Evolutionary conservation across 1,284 basidiomycete species (phyloP), one percentile per base, ranked within the genome.

Genomic region (Sporisorium exsertum): DNA sequence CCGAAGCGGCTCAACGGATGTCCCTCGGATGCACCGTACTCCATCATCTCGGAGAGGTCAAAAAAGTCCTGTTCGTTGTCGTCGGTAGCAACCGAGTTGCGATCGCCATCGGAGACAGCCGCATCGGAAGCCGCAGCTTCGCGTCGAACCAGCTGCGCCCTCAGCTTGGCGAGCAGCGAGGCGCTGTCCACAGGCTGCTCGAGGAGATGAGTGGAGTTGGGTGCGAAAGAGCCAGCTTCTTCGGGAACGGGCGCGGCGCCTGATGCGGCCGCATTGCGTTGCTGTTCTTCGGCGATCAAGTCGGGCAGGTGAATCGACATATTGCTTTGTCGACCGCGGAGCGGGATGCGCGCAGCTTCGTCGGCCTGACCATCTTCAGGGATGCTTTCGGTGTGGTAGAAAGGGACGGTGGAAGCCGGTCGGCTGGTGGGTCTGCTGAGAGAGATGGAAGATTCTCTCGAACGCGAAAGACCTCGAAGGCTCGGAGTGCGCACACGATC

Each of bases 31-130:
- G 63, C 70, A 13, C 70, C 71, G 26, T 72, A 72, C 42, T 76
- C 66, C 76, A 83, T 78, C 75, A 82, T 72, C 9, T 80, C 82
- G n/a, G 65, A 59, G 2, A 82, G 64, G 51, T 82, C 80, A 16
- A 80, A 70, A 56, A 78, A 76, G 29, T 82, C 81, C n/a, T 67
- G 58, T 20, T 64, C 74, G n/a, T 62, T 52, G 64, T 72, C 70
- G 16, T 77, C 74, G 26, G 59, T 40, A 10, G 59, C 53, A 10
- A 64, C 62, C 35, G 64, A 67, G 24, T 58, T 37, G 16, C 68
- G 68, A n/a, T 76, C 73, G 2, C 58, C 20, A 16, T 75, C 72
- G 18, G 71, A 68, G 16, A 52, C 59, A 7, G 67, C 67, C 6
- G 35, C 52, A 33, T 75, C 72, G 15, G 72, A 75, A 20, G 67